Evolutionary conservation across 129 eudicot genomes (phyloP), one percentile per base, ranked within the genome.

Genomic region (Chrysanthemum makinoi): DNA sequence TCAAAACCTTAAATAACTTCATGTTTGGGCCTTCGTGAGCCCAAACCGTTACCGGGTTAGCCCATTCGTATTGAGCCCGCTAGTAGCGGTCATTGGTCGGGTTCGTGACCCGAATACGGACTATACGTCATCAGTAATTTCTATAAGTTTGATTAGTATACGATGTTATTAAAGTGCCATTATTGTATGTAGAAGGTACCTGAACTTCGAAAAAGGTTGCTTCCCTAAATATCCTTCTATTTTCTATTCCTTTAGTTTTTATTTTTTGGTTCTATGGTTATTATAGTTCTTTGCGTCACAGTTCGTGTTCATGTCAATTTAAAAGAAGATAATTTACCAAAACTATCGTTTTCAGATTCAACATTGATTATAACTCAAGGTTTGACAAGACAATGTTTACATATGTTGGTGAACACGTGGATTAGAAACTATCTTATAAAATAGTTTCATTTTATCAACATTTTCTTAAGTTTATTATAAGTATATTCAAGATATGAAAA

Each of bases 331-430:
- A 73, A 54, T 73, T 63, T 33, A 62, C 47, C 20, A 6, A 51
- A 63, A 65, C 64, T 47, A 39, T 64, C 78, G 54, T 65, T 74
- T 33, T 52, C 78, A 14, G 39, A 48, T 49, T 48, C 50, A 28
- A 28, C 5, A 2, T 14, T 24, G 48, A 68, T 52, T 28, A 7
- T 68, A 24, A 68, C 28, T 51, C 30, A 50, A 62, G 14, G 15
- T 72, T 72, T 62, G 61, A 62, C 11, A 20, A 18, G 33, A 24
- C 30, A 33, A 33, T 5, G 62, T 52, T 17, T 17, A 15, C 60
- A 61, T 61, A 60, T 43, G 46, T 57, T 58, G 26, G 59, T 44
- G 26, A 15, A 58, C 43, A 28, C 69, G 20, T 62, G 43, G 71
- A 48, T 51, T 39, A n/a, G 11, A 15, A 26, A 44, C 1, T 46